Conservation (phyloP, 331 rosid genomes). For the Prunus yedoensis region DNA sequence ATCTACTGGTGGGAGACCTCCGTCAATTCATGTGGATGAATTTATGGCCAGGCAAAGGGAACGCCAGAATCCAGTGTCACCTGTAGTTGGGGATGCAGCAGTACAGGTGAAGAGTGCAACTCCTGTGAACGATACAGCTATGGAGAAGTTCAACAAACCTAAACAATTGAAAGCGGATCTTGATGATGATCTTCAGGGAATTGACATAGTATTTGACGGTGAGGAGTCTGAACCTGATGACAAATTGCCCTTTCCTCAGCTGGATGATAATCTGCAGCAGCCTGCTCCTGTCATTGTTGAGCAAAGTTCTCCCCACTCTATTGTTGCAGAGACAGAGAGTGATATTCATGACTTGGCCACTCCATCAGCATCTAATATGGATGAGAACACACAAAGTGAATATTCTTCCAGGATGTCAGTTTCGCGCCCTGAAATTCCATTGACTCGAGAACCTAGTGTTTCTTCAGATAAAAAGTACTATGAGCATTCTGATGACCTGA, state of each 20-base stretch:
- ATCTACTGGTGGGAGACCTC: constrained; percentile 92
- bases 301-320: constrained; percentile 91
- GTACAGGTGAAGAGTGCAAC: constrained; percentile 58
- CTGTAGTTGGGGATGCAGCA: constrained; percentile 69
- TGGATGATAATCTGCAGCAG: constrained; percentile 80
- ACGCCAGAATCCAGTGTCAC: constrained; percentile 75
- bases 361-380: constrained; percentile 61
- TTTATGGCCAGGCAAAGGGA: constrained; percentile 98
- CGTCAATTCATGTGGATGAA: constrained; percentile 98
- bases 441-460: constrained; percentile 83
- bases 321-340: constrained; percentile 95
- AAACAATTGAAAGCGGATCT: constrained; percentile 78
- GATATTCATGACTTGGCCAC: constrained; percentile 70
- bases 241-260: constrained; percentile 88
- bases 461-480: constrained; percentile 80
- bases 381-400: constrained; percentile 78
- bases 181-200: constrained; percentile 95
- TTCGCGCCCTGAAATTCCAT: constrained; percentile 69
- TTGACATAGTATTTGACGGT: constrained; percentile 92
- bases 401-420: constrained; percentile 90
- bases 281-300: constrained; percentile 63
- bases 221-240: constrained; percentile 95
- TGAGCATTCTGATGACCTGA: constrained; percentile 75
- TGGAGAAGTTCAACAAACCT: constrained; percentile 71
- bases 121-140: constrained; percentile 45